Evolutionary conservation across 2,329 filamentous ascomycete species (phyloP).

Genomic region (Biscogniauxia mediterranea): DNA sequence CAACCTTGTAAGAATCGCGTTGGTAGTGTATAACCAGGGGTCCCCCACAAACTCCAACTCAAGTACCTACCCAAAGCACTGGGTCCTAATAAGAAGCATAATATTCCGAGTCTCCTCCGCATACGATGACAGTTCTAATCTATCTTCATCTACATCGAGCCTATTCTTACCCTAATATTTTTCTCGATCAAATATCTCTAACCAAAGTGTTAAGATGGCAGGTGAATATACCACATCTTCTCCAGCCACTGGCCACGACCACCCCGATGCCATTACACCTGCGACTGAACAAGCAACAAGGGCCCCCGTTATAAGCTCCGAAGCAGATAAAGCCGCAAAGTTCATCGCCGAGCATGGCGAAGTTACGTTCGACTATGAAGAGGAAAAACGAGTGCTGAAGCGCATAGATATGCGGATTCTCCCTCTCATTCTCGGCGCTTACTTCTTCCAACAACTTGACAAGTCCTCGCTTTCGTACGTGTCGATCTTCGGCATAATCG

Average conservation of each 20-base stretch:
- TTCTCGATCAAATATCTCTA: background rate
- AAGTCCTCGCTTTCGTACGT: constrained; percentile 47
- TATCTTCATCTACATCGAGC: background rate
- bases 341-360: constrained; percentile 42
- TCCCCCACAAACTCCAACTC: background rate
- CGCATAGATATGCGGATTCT: constrained; percentile 51
- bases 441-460: constrained; percentile 58
- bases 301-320: constrained; percentile 9
- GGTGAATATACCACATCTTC: constrained; percentile 11
- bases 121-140: background rate
- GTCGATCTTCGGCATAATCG: constrained; percentile 48
- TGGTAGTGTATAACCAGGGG: background rate
- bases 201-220: constrained; percentile 23
- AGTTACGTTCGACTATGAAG: constrained; percentile 45
- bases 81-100: background rate
- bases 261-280: constrained; percentile 21
- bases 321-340: constrained; percentile 42
- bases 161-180: background rate
- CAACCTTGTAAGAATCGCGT: background rate
- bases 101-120: background rate
- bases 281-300: constrained; percentile 6
- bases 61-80: background rate
- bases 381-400: constrained; percentile 45
- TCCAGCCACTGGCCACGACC: constrained; percentile 6
- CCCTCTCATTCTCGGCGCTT: constrained; percentile 51